Base-by-base conservation (phyloP, 371 early-diverging fungal genomes). In the Mortierella sp. region DNA sequence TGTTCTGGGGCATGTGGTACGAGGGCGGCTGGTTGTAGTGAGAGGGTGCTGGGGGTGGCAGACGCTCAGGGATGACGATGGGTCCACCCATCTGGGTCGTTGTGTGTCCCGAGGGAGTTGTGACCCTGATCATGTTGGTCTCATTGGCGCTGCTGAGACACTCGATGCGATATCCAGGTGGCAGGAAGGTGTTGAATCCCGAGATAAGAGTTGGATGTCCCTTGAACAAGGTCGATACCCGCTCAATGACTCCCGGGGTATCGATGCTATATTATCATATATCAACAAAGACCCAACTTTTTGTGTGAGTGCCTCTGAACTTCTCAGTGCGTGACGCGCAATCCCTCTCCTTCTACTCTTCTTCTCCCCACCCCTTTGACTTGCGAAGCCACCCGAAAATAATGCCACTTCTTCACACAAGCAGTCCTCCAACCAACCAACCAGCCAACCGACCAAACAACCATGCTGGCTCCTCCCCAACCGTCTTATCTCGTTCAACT, bases 121-220 rank as follows among this genome's bases (percentile, higher is more conserved):
- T 96, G 16, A 99, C 98, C 64, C 92, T 91, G 55, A 98, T 94
- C 50, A 90, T 86, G 73, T 90, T 86, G 39, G 92, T 91, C 47
- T 94, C 93, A 76, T 96, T 94, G 43, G 89, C 87, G 6, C 91
- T 92, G 37, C 76, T 78, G 26, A 79, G 72, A 70, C 96, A 93
- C 79, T 97, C 98, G 71, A 99, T 97, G 70, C 93, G 92, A 80
- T 97, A 99, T 2, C 99, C 99, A 19, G 97, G 96, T 14, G 99
- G 99, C 67, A 99, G 85, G 85, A 99, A 99, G 1, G 99, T 98
- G 87, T 99, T 99, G 90, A 99, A 99, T 26, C 98, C 99, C 70
- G 92, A 94, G 50, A 99, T 97, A 43, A 99, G 90, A 44, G 90
- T 74, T 24, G 98, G 96, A 74, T 99, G 96, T 39, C 97, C 98